These are phyloP conservation scores for Bombardia bombarda DNA, from an alignment of 495 filamentous ascomycete species.

Conservation along the genomic window DNA sequence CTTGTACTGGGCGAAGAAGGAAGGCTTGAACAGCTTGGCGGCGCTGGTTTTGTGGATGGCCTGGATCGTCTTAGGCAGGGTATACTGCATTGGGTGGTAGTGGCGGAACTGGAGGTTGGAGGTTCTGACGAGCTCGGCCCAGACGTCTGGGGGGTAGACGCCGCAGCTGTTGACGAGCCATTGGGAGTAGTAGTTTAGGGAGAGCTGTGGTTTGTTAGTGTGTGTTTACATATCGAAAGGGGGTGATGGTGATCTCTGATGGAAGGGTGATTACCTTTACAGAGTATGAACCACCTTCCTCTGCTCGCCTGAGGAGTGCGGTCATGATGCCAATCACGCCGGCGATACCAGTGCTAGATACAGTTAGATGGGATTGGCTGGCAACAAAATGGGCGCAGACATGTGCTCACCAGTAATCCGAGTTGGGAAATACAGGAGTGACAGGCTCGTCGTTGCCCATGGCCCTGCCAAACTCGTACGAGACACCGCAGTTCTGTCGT, in stretches of 20 bases:
- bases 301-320: not conserved
- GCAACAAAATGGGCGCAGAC: not conserved
- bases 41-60: not conserved
- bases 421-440: slow-evolving; percentile 57
- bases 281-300: not conserved
- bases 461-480: slow-evolving; percentile 51
- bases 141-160: not conserved
- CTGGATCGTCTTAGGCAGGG: not conserved
- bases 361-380: not conserved
- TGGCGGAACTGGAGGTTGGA: not conserved
- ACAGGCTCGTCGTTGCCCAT: slow-evolving; percentile 51
- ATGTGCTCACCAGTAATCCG: slow-evolving; percentile 47
- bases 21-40: not conserved
- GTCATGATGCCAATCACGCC: not conserved
- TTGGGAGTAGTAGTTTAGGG: slow-evolving; percentile 3
- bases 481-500: slow-evolving; percentile 30
- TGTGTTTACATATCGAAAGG: too few species aligned
- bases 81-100: not conserved
- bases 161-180: not conserved
- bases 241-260: not conserved
- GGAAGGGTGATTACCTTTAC: too few species aligned
- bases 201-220: not conserved
- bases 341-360: not conserved
- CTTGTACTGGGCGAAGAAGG: not conserved
- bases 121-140: not conserved